Percentiles rank a stretch among this genome's conserved stretches.
Conservation (phyloP, 768 basidiomycete genomes). For the Mycena epipterygia region DNA sequence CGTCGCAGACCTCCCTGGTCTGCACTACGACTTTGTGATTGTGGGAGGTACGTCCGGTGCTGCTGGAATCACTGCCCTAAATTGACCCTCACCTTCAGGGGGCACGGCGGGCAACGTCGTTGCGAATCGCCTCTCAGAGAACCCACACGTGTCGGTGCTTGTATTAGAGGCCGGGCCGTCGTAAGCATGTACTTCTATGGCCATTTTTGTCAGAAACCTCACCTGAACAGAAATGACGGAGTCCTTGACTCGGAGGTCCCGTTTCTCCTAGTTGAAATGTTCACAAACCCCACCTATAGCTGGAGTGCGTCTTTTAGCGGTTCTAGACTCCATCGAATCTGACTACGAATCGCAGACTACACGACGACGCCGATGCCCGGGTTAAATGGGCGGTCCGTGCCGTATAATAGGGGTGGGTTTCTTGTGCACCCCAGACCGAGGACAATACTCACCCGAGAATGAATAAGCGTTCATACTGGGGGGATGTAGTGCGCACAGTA, state of each 20-base stretch:
- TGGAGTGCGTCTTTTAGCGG: constrained; percentile 17
- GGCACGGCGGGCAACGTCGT: constrained; percentile 26
- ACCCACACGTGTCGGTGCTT: constrained; percentile 17
- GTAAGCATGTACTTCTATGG: constrained; percentile 16
- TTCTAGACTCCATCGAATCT: constrained; percentile 13
- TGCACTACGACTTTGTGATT: constrained; percentile 25
- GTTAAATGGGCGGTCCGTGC: constrained; percentile 15
- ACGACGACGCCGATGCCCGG: constrained; percentile 19
- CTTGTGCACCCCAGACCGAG: neutral
- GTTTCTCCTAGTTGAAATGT: constrained; percentile 10
- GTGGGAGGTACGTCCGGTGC: constrained; percentile 14
- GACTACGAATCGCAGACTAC: constrained; percentile 22
- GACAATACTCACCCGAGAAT: neutral
- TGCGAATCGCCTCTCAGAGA: constrained; percentile 24
- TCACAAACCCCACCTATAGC: constrained; percentile 19
- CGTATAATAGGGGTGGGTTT: constrained; percentile 19
- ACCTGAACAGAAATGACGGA: constrained; percentile 10
- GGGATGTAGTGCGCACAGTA: constrained; percentile 24
- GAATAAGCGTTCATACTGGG: constrained; percentile 23
- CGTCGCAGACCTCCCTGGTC: constrained; percentile 19
- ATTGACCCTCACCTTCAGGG: constrained; percentile 20
- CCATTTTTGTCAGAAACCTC: constrained; percentile 7
- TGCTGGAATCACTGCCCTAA: constrained; percentile 1
- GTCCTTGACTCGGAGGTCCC: constrained; percentile 27
- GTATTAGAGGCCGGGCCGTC: constrained; percentile 21